phyloP scores from a whole-genome alignment of 1,139 yeast genomes.

The Nakaseomyces sp. region DNA sequence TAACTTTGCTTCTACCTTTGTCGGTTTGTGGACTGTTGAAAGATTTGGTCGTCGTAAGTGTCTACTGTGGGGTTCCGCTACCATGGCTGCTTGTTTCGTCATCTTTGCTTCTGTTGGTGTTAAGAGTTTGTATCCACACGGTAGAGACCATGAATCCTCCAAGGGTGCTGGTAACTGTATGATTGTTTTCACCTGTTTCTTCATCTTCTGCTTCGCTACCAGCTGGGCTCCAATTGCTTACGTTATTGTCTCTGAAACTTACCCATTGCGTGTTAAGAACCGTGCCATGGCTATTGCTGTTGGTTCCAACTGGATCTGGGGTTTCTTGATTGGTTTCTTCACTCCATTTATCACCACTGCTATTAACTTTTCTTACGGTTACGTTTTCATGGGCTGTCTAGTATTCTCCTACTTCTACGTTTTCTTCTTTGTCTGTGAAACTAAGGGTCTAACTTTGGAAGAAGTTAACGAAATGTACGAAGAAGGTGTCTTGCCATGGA shows the following conservation, averaged over 20 bases:
- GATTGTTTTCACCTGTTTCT: constrained; percentile 8
- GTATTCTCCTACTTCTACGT: constrained; percentile 37
- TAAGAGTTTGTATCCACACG: constrained; percentile 46
- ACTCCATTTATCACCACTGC: constrained; percentile 23
- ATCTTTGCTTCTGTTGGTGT: constrained; percentile 60
- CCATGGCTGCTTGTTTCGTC: constrained; percentile 54
- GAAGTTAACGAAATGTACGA: constrained; percentile 54
- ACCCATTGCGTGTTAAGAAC: constrained; percentile 65
- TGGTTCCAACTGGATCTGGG: constrained; percentile 66
- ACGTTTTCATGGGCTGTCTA: constrained; percentile 61
- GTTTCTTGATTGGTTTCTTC: constrained; percentile 63
- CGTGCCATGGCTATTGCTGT: constrained; percentile 66
- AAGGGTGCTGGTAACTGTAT: constrained; percentile 20
- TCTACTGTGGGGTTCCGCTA: constrained; percentile 49
- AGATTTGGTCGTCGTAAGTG: constrained; percentile 57
- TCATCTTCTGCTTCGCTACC: constrained; percentile 8
- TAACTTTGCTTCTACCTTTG: constrained; percentile 62
- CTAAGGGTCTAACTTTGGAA: constrained; percentile 59
- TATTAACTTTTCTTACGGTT: constrained; percentile 43
- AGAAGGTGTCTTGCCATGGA: constrained; percentile 36
- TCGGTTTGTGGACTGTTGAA: constrained; percentile 55
- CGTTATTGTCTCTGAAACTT: constrained; percentile 62
- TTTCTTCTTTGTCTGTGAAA: constrained; percentile 55
- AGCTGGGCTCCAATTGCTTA: constrained; percentile 70
- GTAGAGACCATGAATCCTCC: constrained; percentile 39